Evolutionary conservation across 2,329 filamentous ascomycete genomes (phyloP).

Genomic region (Lecanosticta acicola): DNA sequence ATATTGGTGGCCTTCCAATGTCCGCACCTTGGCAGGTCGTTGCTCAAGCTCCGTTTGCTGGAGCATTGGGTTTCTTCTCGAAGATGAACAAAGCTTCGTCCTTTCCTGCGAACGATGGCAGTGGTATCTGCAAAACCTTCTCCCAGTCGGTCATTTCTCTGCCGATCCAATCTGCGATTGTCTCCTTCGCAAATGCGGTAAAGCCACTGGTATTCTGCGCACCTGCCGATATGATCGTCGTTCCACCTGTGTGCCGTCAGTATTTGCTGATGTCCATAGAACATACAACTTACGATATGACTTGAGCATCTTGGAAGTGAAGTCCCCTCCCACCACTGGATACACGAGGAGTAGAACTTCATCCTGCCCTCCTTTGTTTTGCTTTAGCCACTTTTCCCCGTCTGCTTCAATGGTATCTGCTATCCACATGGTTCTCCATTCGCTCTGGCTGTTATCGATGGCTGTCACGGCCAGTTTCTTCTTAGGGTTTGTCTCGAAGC

Average conservation of each 20-base stretch:
- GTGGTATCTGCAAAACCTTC: slow-evolving; percentile 57
- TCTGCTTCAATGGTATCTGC: slow-evolving; percentile 59
- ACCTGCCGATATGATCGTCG: slow-evolving; percentile 64
- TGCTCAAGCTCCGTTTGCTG: not conserved
- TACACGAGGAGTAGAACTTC: slow-evolving; percentile 66
- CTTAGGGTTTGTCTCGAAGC: slow-evolving; percentile 44
- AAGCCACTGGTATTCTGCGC: slow-evolving; percentile 72
- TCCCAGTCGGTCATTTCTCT: slow-evolving; percentile 53
- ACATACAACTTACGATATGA: slow-evolving; percentile 44
- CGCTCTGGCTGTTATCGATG: slow-evolving; percentile 62
- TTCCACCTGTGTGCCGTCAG: slow-evolving; percentile 38
- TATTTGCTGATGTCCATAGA: not conserved
- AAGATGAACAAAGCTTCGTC: slow-evolving; percentile 71
- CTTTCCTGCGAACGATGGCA: slow-evolving; percentile 71
- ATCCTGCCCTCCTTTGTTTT: slow-evolving; percentile 47
- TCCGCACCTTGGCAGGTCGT: not conserved
- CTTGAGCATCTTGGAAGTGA: slow-evolving; percentile 57
- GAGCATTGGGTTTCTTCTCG: slow-evolving; percentile 22
- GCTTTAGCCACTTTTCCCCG: slow-evolving; percentile 54
- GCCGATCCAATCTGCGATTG: slow-evolving; percentile 62
- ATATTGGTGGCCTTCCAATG: not conserved
- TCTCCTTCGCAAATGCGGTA: slow-evolving; percentile 60
- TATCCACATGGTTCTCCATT: slow-evolving; percentile 66
- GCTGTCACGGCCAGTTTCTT: slow-evolving; percentile 45
- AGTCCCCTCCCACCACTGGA: slow-evolving; percentile 61